A percentile compares a stretch with the other conserved stretches of the same genome.
Conservation (phyloP, 2,329 filamentous ascomycete genomes). For the Pseudogymnoascus sp. region DNA sequence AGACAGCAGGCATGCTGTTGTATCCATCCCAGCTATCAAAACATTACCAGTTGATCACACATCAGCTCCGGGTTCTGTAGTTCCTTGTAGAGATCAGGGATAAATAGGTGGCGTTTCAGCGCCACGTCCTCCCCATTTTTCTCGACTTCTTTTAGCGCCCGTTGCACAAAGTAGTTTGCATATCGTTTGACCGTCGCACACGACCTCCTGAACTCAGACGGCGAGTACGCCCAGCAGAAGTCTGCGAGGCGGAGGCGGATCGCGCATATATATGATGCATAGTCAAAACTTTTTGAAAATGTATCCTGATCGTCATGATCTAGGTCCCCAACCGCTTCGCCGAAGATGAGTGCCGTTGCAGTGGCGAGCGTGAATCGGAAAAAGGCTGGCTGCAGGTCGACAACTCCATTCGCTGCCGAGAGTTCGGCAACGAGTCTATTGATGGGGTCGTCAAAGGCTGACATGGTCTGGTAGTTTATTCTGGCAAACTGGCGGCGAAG, state of each 20-base stretch:
- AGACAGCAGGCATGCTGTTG: background rate
- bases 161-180: background rate
- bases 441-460: background rate
- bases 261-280: background rate
- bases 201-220: background rate
- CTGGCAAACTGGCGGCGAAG: background rate
- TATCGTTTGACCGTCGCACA: background rate
- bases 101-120: background rate
- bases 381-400: slow-evolving; percentile 38
- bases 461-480: background rate
- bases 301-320: background rate
- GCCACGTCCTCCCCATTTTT: background rate
- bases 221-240: background rate
- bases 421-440: background rate
- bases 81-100: background rate
- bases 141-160: background rate
- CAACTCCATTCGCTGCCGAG: slow-evolving; percentile 2
- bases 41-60: background rate
- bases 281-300: background rate
- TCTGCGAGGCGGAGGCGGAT: background rate
- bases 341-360: slow-evolving; percentile 48
- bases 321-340: slow-evolving; percentile 30
- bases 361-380: slow-evolving; percentile 47
- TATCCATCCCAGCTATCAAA: background rate
- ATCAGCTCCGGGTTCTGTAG: background rate